A percentile compares a stretch with the other conserved stretches of the same genome.
Evolutionary conservation across 768 basidiomycete genomes (phyloP).

Genomic region (Kwoniella sp.): DNA sequence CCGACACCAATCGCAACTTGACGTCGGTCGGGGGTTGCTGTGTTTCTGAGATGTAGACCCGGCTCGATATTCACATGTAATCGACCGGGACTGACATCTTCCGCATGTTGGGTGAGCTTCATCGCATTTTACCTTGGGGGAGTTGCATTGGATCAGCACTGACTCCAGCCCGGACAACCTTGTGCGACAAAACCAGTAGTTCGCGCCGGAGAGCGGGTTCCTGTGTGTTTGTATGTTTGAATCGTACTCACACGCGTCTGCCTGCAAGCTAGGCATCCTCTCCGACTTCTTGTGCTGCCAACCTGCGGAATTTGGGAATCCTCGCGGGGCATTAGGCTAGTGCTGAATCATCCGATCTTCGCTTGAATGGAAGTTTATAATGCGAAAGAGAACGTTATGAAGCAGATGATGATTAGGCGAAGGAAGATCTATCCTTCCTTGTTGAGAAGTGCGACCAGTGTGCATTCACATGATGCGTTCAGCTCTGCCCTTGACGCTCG

Average conservation of each 20-base stretch:
- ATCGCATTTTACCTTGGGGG: slow-evolving; percentile 24
- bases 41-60: not conserved
- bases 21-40: slow-evolving; percentile 7
- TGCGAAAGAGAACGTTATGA: too few species aligned
- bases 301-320: not conserved
- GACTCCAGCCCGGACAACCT: too few species aligned
- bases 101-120: slow-evolving; percentile 15
- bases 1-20: slow-evolving; percentile 15
- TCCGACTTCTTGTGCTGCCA: not conserved
- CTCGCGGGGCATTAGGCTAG: not conserved
- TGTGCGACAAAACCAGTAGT: too few species aligned
- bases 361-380: too few species aligned
- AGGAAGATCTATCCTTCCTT: too few species aligned
- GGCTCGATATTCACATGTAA: slow-evolving; percentile 4
- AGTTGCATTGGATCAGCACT: not conserved
- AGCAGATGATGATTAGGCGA: too few species aligned
- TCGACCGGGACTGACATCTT: slow-evolving; percentile 9
- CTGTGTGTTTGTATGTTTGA: too few species aligned
- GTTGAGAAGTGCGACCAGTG: too few species aligned
- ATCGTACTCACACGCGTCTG: slow-evolving; percentile 9
- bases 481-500: too few species aligned
- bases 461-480: too few species aligned
- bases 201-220: not conserved
- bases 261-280: slow-evolving; percentile 6
- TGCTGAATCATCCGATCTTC: too few species aligned